Percentiles rank a stretch among this genome's conserved stretches.
Evolutionary conservation across 2,329 filamentous ascomycete genomes (phyloP).

Genomic region (Colletotrichum scovillei): DNA sequence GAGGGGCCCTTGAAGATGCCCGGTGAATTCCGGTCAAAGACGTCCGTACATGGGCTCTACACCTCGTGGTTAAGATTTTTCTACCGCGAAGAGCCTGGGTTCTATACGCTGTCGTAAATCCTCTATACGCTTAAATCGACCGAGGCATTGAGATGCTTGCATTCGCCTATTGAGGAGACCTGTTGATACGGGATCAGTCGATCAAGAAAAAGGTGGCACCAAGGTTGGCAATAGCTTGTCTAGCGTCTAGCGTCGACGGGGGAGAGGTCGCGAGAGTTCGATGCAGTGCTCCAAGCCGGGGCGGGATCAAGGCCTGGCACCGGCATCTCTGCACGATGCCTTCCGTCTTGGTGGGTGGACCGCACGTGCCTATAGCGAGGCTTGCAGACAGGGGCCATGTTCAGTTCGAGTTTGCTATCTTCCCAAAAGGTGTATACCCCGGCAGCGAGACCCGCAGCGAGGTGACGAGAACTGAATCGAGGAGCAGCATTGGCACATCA

Average conservation of each 20-base stretch:
- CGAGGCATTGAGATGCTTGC: neutral
- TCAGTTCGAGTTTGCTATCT: constrained; percentile 11
- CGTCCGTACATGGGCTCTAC: neutral
- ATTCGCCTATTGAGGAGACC: neutral
- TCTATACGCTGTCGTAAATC: neutral
- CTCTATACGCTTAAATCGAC: neutral
- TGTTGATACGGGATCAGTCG: neutral
- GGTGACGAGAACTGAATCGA: neutral
- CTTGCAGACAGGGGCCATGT: constrained; percentile 15
- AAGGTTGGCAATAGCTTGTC: constrained; percentile 12
- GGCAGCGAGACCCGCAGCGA: neutral
- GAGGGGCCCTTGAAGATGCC: neutral
- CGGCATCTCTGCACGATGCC: neutral
- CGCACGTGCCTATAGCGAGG: constrained; percentile 16
- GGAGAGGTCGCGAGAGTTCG: neutral
- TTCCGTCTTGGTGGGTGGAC: neutral
- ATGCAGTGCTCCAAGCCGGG: neutral
- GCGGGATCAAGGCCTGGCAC: neutral
- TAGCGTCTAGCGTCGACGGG: neutral
- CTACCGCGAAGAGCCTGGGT: neutral
- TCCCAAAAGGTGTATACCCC: constrained; percentile 11
- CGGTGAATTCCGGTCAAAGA: constrained; percentile 19
- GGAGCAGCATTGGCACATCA: neutral
- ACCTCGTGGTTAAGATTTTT: neutral
- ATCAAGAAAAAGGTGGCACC: neutral